Conservation (phyloP, 352 stramenopile genomes). For the Phytophthora pluvialis region DNA sequence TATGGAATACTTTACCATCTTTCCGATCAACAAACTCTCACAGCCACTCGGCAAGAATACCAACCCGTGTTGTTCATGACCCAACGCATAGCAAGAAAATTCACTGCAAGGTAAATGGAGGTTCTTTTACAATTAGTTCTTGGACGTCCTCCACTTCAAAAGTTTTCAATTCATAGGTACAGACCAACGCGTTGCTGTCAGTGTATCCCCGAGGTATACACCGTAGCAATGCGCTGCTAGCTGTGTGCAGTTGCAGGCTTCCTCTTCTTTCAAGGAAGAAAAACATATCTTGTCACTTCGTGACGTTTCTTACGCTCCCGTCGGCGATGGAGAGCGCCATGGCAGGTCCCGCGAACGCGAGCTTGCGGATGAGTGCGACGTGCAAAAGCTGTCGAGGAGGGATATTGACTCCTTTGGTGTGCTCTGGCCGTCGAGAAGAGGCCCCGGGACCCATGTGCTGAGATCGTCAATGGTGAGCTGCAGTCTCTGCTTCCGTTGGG, state of each 20-base stretch:
- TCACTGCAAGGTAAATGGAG: too few species aligned
- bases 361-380: constrained; percentile 40
- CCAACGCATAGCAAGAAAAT: not conserved
- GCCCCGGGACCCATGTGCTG: constrained; percentile 26
- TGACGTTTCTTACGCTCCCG: constrained; percentile 19
- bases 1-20: too few species aligned
- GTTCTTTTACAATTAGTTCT: constrained; percentile 12
- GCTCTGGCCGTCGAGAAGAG: constrained; percentile 20
- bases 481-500: constrained; percentile 26
- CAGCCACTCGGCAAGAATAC: too few species aligned
- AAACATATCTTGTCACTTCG: constrained; percentile 7
- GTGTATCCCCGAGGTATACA: not conserved
- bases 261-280: constrained; percentile 39
- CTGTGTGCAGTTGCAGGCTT: constrained; percentile 15
- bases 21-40: too few species aligned
- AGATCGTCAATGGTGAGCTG: constrained; percentile 44
- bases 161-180: constrained; percentile 14
- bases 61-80: too few species aligned
- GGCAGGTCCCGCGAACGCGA: constrained; percentile 30
- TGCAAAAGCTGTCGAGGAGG: constrained; percentile 45
- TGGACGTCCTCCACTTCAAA: not conserved
- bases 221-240: constrained; percentile 1
- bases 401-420: constrained; percentile 51
- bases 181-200: constrained; percentile 5
- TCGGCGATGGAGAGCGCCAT: constrained; percentile 33